Evolutionary conservation across 1,139 yeast species (phyloP).

Genomic region (Candida glucosophila): DNA sequence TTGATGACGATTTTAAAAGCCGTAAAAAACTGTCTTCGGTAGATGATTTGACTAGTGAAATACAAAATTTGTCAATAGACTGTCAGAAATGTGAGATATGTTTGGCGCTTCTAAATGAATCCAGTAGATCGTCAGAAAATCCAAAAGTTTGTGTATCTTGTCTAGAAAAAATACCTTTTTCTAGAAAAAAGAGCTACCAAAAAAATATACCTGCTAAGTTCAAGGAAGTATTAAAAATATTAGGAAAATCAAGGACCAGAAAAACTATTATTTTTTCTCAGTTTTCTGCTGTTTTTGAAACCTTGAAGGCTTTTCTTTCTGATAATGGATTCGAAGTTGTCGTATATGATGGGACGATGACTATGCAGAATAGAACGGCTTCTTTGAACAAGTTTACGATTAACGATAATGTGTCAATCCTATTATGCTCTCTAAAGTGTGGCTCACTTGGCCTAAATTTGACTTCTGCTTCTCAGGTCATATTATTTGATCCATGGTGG

Average conservation of each 20-base stretch:
- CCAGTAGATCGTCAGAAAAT: no score
- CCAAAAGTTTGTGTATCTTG: no score
- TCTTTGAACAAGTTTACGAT: constrained; percentile 27
- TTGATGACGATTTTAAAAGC: constrained; percentile 8
- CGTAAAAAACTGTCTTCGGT: not conserved
- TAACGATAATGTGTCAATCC: constrained; percentile 28
- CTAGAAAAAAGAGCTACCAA: no score
- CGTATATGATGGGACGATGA: constrained; percentile 40
- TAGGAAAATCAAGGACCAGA: constrained; percentile 22
- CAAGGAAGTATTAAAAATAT: constrained; percentile 19
- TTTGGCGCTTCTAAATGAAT: no score
- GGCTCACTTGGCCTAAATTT: constrained; percentile 55
- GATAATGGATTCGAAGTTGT: constrained; percentile 25
- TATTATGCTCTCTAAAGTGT: constrained; percentile 47
- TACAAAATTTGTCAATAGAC: constrained; percentile 1
- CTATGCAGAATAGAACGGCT: constrained; percentile 23
- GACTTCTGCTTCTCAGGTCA: constrained; percentile 49
- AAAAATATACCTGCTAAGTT: constrained; percentile 18
- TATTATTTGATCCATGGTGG: constrained; percentile 59
- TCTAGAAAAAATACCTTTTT: no score
- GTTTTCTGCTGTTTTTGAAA: constrained; percentile 38
- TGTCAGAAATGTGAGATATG: no score
- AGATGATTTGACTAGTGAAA: constrained; percentile 1
- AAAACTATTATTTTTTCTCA: constrained; percentile 53
- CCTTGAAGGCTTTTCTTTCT: constrained; percentile 26